These are phyloP conservation scores for Sonneratia caseolaris DNA, from an alignment of 345 rosid genomes.

Conservation along the genomic window DNA sequence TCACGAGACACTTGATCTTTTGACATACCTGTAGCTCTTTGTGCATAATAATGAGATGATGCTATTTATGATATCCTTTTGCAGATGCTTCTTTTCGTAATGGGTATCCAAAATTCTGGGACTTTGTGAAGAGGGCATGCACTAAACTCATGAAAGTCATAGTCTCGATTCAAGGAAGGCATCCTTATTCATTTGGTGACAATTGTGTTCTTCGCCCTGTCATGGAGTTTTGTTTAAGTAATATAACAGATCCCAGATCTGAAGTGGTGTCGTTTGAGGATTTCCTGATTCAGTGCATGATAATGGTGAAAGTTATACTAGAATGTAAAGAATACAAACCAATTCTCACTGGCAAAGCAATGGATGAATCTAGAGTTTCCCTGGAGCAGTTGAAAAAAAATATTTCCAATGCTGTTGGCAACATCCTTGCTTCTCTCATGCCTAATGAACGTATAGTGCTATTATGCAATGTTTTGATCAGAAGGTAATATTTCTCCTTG, in stretches of 20 bases:
- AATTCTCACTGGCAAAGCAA: slow-evolving; percentile 73
- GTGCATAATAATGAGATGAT: neutral
- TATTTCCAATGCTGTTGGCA: slow-evolving; percentile 54
- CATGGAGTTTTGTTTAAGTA: slow-evolving; percentile 84
- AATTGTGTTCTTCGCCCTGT: slow-evolving; percentile 69
- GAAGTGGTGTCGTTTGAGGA: slow-evolving; percentile 53
- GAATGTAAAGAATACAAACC: slow-evolving; percentile 97
- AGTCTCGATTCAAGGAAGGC: slow-evolving; percentile 71
- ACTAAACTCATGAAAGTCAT: slow-evolving; percentile 89
- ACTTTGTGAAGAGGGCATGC: slow-evolving; percentile 73
- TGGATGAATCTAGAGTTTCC: slow-evolving; percentile 69
- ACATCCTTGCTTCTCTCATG: slow-evolving; percentile 66
- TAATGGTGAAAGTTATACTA: slow-evolving; percentile 71
- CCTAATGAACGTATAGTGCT: slow-evolving; percentile 69
- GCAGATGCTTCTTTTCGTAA: slow-evolving; percentile 77
- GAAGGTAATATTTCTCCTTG: slow-evolving; percentile 44
- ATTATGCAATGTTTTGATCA: slow-evolving; percentile 75
- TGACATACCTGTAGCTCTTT: neutral
- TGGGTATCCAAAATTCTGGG: slow-evolving; percentile 55
- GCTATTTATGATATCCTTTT: slow-evolving; percentile 6
- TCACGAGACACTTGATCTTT: neutral
- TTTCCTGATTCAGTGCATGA: slow-evolving; percentile 93
- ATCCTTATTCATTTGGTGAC: slow-evolving; percentile 95
- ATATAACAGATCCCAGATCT: slow-evolving; percentile 64
- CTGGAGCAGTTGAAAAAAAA: slow-evolving; percentile 79